These are phyloP conservation scores for Lactifluus echinatus DNA, from an alignment of 768 basidiomycete genomes.

Conservation along the genomic window DNA sequence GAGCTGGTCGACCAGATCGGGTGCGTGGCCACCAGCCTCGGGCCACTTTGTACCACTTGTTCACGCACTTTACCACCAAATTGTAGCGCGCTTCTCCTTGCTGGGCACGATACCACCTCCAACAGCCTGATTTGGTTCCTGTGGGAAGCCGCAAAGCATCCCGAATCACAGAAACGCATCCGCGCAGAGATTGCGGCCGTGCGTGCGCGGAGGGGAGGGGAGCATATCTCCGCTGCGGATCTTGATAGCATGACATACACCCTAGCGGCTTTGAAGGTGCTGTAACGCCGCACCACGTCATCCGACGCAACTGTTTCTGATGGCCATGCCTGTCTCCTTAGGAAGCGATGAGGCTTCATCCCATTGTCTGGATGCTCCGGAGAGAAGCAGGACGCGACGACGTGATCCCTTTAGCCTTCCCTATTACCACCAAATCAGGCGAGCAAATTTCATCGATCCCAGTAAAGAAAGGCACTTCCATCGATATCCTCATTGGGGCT, in stretches of 20 bases:
- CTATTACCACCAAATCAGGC: conserved; percentile 13
- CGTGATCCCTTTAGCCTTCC: conserved; percentile 15
- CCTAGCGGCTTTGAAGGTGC: conserved; percentile 17
- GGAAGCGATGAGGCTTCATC: conserved; percentile 19
- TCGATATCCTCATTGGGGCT: conserved; percentile 9
- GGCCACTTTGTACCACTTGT: not conserved
- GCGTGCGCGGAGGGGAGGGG: conserved; percentile 3
- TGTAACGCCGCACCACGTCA: not conserved
- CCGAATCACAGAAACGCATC: conserved; percentile 14
- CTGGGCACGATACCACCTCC: conserved; percentile 19
- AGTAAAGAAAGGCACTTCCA: conserved; percentile 14
- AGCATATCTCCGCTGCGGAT: not conserved
- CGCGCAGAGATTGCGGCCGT: conserved; percentile 13
- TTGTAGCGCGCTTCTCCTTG: conserved; percentile 10
- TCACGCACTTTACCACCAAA: not conserved
- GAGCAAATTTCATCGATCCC: conserved; percentile 14
- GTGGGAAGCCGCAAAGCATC: conserved; percentile 18
- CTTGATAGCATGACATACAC: conserved; percentile 15
- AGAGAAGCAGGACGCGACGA: conserved; percentile 15
- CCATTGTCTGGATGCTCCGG: conserved; percentile 7
- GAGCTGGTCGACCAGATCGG: conserved; percentile 14
- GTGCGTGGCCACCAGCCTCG: not conserved
- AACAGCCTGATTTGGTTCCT: conserved; percentile 14
- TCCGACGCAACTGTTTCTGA: not conserved
- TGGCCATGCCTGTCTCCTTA: not conserved